Base-by-base conservation (phyloP, 2,329 filamentous ascomycete species). In the Ascocoryne sarcoides region DNA sequence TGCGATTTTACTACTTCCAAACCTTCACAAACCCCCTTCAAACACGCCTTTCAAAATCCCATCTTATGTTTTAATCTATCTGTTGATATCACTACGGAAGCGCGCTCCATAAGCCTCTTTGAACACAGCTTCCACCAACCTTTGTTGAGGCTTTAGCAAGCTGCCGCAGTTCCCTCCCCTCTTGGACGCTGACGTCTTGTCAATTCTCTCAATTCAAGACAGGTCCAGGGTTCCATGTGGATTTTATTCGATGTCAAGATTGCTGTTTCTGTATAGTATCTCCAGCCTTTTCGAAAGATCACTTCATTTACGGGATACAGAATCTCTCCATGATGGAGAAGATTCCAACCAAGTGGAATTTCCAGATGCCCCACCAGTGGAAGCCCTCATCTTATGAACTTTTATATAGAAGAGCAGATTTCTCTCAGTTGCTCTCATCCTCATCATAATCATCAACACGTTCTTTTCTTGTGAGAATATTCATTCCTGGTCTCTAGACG, bases 371-470 rank as follows among this genome's bases (percentile, higher is more conserved):
- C 23, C 23, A 26, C 23, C 23, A 26, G 12, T 26, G 12, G 23
- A 26, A 12, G 7, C 12, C 7, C 23, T 26, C 23, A 26, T 26
- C 23, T 26, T 12, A 26, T 7, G 23, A n/a, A n/a, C n/a, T n/a
- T n/a, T n/a, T n/a, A n/a, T n/a, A n/a, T n/a, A n/a, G n/a, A n/a
- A n/a, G n/a, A n/a, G n/a, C n/a, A n/a, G n/a, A n/a, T n/a, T n/a
- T n/a, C n/a, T n/a, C n/a, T n/a, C n/a, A n/a, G n/a, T n/a, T n/a
- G n/a, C n/a, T 36, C 19, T 15, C 19, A 7, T 26, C 12, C 23
- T 26, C 23, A 26, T 26, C 23, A 26, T 26, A 37, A 5, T 34
- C 19, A 12, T 15, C 5, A 12, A 18, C 37, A 75, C 23, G 71
- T 35, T 9, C 18, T 17, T 28, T 18, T 34, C n/a, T 26, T 21